Evolutionary conservation across 2,329 filamentous ascomycete species (phyloP), one percentile per base, ranked within the genome.

Genomic region (Cercospora beticola): DNA sequence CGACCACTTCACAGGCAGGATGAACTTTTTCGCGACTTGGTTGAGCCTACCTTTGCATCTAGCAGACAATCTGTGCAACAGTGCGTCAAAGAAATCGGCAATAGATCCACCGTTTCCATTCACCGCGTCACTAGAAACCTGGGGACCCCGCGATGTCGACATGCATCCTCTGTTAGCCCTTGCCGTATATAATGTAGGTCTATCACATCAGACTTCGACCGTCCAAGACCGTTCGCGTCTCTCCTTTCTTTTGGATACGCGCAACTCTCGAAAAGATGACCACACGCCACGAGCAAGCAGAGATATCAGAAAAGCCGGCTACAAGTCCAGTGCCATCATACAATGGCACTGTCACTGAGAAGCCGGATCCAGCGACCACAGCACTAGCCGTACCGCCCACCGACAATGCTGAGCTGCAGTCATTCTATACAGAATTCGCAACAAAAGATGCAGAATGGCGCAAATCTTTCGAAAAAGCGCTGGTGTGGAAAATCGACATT

Each of bases 401-500:
- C 12, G 60, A 54, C 21, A 63, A 26, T 18, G n/a, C 60, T 12
- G 40, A 63, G 26, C 36, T 63, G 26, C 60, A 31, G 8, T 43
- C 30, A 8, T 63, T 49, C 36, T 63, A 63, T 28, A 26, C 36
- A 12, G 60, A 63, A 16, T 63, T 63, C n/a, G 60, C 60, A 30
- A n/a, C 60, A 14, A 63, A 62, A 52, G 43, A 49, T 18, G 26
- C 40, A 31, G 60, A 28, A 63, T 63, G 60, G 60, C 36, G 60
- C 36, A 33, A 30, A 16, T 63, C 60, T 8, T 63, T 63, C 43
- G 89, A 92, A 75, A 81, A 78, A 57, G 83, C 79, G 14, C 81
- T 93, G 73, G 86, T 89, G 76, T 86, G 88, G 73, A 93, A 92
- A 80, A 88, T 93, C 66, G 91, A 93, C 76, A 74, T 84, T n/a